A percentile compares a stretch with the other conserved stretches of the same genome.
Conservation (phyloP, 345 rosid genomes). For the Alliaria petiolata region DNA sequence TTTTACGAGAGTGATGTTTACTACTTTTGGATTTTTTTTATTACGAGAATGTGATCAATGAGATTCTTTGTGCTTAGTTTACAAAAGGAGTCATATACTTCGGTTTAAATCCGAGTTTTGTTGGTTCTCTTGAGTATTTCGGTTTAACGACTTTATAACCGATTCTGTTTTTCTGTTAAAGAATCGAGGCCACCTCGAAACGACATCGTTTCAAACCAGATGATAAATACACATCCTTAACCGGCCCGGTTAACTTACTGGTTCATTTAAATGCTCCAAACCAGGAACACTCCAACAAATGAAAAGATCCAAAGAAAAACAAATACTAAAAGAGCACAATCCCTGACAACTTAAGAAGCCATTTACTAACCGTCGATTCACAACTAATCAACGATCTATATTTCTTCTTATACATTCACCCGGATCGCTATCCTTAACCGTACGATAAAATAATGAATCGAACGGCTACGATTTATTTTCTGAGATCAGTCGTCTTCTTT, state of each 20-base stretch:
- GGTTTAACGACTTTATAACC: too few species aligned
- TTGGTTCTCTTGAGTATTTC: too few species aligned
- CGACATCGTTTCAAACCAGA: neutral
- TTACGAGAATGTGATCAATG: neutral
- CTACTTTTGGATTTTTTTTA: neutral
- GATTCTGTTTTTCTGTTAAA: too few species aligned
- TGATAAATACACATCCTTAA: neutral
- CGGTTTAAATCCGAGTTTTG: too few species aligned
- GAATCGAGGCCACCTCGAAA: too few species aligned
- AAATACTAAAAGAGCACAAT: neutral
- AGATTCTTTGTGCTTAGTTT: neutral
- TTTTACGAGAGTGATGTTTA: neutral
- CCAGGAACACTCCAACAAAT: neutral
- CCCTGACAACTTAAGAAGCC: neutral
- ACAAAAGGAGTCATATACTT: too few species aligned
- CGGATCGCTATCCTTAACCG: slow-evolving; percentile 5
- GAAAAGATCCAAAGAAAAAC: neutral
- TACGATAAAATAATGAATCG: neutral
- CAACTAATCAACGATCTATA: neutral
- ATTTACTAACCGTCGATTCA: neutral
- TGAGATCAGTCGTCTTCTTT: neutral
- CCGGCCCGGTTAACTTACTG: neutral
- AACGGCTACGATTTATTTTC: neutral
- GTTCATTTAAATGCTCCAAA: neutral
- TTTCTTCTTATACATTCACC: neutral